Base-by-base conservation (phyloP, 805 yeast genomes). In the Ogataea paradorogensis region DNA sequence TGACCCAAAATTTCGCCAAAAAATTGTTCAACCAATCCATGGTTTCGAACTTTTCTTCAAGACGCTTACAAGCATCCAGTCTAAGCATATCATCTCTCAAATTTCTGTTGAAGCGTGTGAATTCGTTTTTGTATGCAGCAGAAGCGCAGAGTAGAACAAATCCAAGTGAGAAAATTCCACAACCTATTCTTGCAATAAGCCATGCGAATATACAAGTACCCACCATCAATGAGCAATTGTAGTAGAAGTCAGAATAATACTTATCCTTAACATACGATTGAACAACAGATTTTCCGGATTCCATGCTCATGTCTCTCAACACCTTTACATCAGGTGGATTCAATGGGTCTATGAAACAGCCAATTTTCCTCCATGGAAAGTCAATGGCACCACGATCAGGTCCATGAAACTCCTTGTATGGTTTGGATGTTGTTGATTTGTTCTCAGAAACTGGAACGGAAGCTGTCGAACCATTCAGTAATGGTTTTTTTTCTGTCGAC, bases 1-100 rank as follows among this genome's bases (percentile, higher is more conserved):
- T 83, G 42, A 84, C 85, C 95, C 95, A 85, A 56, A 85, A 84
- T 62, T 85, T 85, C 30, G 80, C 80, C 58, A 85, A 62, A 54
- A 85, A 84, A 16, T 81, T 74, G 54, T 85, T 85, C 53, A 85
- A 60, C 95, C 95, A 85, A 44, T 81, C 78, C 78, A 85, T 83
- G 7, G 90, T 80, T 63, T 85, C 95, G 39, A 72, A 58, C 51
- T 72, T 74, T 33, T 74, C 71, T 42, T 80, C 85, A 46, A 85
- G 65, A 27, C 79, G 69, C 57, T 82, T 84, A 34, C 70, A 66
- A n/a, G 87, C 76, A 20, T 73, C 68, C 32, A 74, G 61, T 65
- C 95, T 74, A 37, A 73, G 67, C 75, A 85, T 74, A 58, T 85
- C 95, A 62, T 85, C 95, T 46, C 88, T 71, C 25, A 84, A 67